A percentile compares a stretch with the other conserved stretches of the same genome.
phyloP scores from a whole-genome alignment of 2,329 filamentous ascomycete species.

The Aureobasidium sp. region DNA sequence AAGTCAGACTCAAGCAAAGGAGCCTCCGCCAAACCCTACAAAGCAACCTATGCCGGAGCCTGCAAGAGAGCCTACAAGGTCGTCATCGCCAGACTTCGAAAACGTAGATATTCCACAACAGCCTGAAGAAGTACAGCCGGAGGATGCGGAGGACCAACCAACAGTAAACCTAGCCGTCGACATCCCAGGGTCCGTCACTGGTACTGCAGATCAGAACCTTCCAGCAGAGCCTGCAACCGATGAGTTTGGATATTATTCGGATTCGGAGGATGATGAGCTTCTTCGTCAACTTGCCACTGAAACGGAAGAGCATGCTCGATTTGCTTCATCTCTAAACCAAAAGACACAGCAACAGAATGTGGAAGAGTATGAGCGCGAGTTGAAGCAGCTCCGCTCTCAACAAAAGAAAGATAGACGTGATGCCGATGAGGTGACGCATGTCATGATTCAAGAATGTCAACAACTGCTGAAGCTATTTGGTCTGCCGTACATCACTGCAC shows the following conservation, averaged over 20 bases:
- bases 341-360: slow-evolving; percentile 60
- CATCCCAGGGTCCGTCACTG: background rate
- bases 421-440: slow-evolving; percentile 90
- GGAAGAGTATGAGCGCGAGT: slow-evolving; percentile 75
- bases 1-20: background rate
- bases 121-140: background rate
- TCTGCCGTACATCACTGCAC: slow-evolving; percentile 90
- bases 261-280: slow-evolving; percentile 86
- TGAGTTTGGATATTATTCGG: slow-evolving; percentile 50
- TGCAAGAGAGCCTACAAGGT: slow-evolving; percentile 12
- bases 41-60: slow-evolving; percentile 14
- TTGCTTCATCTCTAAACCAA: slow-evolving; percentile 78
- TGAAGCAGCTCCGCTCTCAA: slow-evolving; percentile 79
- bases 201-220: slow-evolving; percentile 18
- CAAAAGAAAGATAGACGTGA: slow-evolving; percentile 95
- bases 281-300: slow-evolving; percentile 79
- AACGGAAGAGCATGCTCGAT: slow-evolving; percentile 87
- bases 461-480: slow-evolving; percentile 83
- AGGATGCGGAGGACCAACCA: background rate
- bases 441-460: slow-evolving; percentile 94
- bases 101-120: slow-evolving; percentile 35
- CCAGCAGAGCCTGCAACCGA: slow-evolving; percentile 23
- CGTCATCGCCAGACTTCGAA: slow-evolving; percentile 38
- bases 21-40: slow-evolving; percentile 16
- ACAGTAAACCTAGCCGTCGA: background rate